phyloP scores from a whole-genome alignment of 2,329 filamentous ascomycete species.

The Stromatinia cepivora region DNA sequence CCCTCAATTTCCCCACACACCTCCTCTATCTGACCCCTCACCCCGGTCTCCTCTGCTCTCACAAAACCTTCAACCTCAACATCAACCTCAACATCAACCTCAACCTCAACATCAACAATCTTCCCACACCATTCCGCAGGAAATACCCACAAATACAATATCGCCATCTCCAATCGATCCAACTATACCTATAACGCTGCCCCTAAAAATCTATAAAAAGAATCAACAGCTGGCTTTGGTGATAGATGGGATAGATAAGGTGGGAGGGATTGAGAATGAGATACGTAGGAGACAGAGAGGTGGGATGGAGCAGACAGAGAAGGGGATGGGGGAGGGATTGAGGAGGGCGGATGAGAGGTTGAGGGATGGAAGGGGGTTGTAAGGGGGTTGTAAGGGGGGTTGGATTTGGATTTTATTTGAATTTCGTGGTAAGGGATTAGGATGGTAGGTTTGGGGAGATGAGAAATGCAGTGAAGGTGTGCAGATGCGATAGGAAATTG shows the following conservation, averaged over 20 bases:
- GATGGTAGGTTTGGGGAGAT: background rate
- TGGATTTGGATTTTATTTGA: no score
- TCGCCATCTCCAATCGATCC: background rate
- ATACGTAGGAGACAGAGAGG: no score
- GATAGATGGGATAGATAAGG: no score
- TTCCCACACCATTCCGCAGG: no score
- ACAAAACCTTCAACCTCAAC: background rate
- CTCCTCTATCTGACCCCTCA: background rate
- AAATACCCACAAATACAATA: no score
- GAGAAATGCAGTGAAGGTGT: no score
- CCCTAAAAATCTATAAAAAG: background rate
- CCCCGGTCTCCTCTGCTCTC: no score
- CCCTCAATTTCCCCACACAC: background rate
- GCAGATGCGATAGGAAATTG: no score
- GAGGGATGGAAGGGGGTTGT: constrained; percentile 21
- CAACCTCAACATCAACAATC: background rate
- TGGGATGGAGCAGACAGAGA: background rate
- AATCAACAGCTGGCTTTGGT: background rate
- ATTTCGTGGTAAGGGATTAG: no score
- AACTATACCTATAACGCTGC: background rate
- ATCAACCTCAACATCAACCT: no score
- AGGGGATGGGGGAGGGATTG: background rate
- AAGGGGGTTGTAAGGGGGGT: background rate
- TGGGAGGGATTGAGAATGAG: no score
- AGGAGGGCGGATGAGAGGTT: constrained; percentile 22